phyloP scores from a whole-genome alignment of 495 filamentous ascomycete species.

The Penicillium simplicissimum region DNA sequence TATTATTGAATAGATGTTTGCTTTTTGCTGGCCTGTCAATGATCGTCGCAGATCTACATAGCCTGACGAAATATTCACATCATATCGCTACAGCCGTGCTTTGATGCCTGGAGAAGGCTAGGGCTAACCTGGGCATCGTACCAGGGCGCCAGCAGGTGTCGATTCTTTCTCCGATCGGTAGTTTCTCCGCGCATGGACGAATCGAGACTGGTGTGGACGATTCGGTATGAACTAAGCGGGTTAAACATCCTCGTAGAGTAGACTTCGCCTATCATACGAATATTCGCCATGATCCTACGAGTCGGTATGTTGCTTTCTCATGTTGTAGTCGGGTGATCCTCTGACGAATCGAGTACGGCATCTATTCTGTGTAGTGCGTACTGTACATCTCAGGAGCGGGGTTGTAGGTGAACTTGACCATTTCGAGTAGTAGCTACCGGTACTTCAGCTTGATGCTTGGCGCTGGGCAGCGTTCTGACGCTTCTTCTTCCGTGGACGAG shows the following conservation, averaged over 20 bases:
- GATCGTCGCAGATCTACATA: constrained; percentile 1
- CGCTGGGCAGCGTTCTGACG: not conserved
- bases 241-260: too few species aligned
- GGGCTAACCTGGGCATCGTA: too few species aligned
- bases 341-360: not conserved
- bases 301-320: not conserved
- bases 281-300: too few species aligned
- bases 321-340: not conserved
- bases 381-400: not conserved
- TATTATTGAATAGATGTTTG: not conserved
- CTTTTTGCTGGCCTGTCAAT: not conserved
- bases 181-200: not conserved
- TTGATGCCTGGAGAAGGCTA: not conserved
- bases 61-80: constrained; percentile 3
- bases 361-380: not conserved
- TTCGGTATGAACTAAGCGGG: not conserved
- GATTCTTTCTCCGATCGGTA: not conserved
- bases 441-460: too few species aligned
- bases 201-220: not conserved
- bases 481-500: constrained; percentile 6
- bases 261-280: too few species aligned
- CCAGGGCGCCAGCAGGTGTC: not conserved
- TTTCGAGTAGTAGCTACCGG: not conserved
- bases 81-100: not conserved
- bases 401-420: not conserved